phyloP scores from a whole-genome alignment of 2,329 filamentous ascomycete species.

The Coniochaeta ligniaria region DNA sequence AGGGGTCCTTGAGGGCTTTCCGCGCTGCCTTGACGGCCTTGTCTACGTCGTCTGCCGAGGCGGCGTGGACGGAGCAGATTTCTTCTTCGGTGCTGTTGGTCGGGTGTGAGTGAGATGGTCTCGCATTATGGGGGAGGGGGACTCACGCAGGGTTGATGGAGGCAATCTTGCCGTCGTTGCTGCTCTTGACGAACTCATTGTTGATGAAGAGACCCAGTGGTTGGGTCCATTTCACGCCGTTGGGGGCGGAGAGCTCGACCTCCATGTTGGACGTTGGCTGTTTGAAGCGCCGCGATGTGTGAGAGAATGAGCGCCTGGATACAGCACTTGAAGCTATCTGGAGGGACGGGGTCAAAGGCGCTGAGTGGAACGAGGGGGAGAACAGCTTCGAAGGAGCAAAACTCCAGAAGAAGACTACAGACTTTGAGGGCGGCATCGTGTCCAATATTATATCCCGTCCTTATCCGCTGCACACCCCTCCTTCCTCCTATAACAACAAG shows the following conservation, averaged over 20 bases:
- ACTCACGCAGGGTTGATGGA: slow-evolving; percentile 63
- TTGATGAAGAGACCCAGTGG: slow-evolving; percentile 77
- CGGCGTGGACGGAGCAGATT: slow-evolving; percentile 65
- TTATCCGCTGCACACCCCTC: slow-evolving; percentile 11
- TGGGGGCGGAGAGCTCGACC: slow-evolving; percentile 65
- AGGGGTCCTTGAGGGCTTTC: slow-evolving; percentile 57
- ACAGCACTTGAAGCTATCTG: background rate
- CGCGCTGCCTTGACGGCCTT: slow-evolving; percentile 62
- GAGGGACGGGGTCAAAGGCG: background rate
- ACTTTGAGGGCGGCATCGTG: background rate
- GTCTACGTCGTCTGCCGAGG: slow-evolving; percentile 60
- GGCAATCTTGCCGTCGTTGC: slow-evolving; percentile 55
- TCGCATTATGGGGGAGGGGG: background rate
- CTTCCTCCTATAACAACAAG: background rate
- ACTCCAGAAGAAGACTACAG: background rate
- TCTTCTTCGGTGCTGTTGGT: slow-evolving; percentile 49
- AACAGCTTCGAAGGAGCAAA: background rate
- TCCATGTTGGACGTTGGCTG: slow-evolving; percentile 16
- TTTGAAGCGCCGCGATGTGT: background rate
- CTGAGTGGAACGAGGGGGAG: background rate
- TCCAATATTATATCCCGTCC: background rate
- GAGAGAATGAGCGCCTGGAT: background rate
- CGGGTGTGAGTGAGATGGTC: background rate
- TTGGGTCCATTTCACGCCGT: slow-evolving; percentile 65
- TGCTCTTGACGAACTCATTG: slow-evolving; percentile 68